Conservation (phyloP, 306 rosid genomes). For the Fragaria ananassa region DNA sequence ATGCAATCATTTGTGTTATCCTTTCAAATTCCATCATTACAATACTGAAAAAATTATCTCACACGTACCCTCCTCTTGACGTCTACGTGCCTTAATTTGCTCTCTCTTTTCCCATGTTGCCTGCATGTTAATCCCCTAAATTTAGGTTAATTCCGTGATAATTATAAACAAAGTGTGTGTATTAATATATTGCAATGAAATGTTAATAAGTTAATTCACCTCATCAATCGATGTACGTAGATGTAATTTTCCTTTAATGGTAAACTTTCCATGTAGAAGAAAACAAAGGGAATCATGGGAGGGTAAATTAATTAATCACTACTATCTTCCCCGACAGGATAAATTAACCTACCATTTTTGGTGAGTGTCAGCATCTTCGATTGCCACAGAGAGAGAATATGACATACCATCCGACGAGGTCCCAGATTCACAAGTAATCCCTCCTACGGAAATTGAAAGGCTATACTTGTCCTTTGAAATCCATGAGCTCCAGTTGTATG, state of each 20-base stretch:
- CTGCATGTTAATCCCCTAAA: conserved; percentile 45
- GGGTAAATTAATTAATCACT: conserved; percentile 2
- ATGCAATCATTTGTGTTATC: conserved; percentile 42
- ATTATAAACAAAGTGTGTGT: neutral
- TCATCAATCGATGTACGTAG: neutral
- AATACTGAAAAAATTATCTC: conserved; percentile 41
- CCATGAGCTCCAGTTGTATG: neutral
- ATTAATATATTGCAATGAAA: neutral
- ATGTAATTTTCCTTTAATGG: too few species aligned
- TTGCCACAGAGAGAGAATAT: conserved; percentile 25
- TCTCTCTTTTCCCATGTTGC: conserved; percentile 35
- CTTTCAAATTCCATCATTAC: conserved; percentile 32
- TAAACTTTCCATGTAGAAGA: neutral
- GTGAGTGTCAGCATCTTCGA: conserved; percentile 27
- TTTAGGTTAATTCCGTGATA: conserved; percentile 30
- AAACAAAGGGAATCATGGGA: neutral
- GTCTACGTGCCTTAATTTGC: conserved; percentile 35
- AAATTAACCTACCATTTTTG: neutral
- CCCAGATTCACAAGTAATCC: conserved; percentile 46
- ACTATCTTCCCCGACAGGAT: conserved; percentile 6
- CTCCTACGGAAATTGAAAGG: conserved; percentile 12
- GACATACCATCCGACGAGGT: conserved; percentile 36
- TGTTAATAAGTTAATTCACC: neutral
- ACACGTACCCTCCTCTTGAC: conserved; percentile 52
- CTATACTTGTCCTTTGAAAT: conserved; percentile 19